These are phyloP conservation scores for Microbotryum scabiosae DNA, from an alignment of 1,284 basidiomycete genomes.

Conservation along the genomic window DNA sequence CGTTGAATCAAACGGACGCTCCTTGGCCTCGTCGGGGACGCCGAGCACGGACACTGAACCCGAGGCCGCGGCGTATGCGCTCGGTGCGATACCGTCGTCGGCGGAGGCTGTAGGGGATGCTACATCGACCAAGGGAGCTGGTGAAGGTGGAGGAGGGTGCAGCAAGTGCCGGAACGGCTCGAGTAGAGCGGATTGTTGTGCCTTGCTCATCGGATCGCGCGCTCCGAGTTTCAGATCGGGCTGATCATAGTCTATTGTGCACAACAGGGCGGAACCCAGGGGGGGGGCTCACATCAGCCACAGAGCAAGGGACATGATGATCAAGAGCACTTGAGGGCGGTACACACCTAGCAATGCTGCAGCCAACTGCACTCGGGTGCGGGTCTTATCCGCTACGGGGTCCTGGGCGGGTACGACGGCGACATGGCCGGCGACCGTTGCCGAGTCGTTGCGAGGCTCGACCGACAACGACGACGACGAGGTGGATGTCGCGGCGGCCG, in stretches of 20 bases:
- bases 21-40: background rate
- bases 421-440: no score
- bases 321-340: background rate
- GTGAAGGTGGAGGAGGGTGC: background rate
- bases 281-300: no score
- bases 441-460: no score
- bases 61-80: background rate
- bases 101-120: background rate
- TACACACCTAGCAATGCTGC: slow-evolving; percentile 18
- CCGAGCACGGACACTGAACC: no score
- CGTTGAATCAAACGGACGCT: background rate
- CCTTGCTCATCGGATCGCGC: background rate
- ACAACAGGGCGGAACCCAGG: no score
- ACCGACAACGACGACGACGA: no score
- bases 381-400: no score
- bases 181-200: slow-evolving; percentile 11
- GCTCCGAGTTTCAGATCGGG: background rate
- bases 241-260: slow-evolving; percentile 11
- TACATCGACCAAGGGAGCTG: no score
- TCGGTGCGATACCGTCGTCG: background rate
- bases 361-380: slow-evolving; percentile 6
- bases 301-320: background rate
- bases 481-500: no score
- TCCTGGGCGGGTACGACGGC: no score
- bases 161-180: slow-evolving; percentile 19